phyloP scores from a whole-genome alignment of 2,329 filamentous ascomycete genomes.

The Hymenoscyphus albidus region DNA sequence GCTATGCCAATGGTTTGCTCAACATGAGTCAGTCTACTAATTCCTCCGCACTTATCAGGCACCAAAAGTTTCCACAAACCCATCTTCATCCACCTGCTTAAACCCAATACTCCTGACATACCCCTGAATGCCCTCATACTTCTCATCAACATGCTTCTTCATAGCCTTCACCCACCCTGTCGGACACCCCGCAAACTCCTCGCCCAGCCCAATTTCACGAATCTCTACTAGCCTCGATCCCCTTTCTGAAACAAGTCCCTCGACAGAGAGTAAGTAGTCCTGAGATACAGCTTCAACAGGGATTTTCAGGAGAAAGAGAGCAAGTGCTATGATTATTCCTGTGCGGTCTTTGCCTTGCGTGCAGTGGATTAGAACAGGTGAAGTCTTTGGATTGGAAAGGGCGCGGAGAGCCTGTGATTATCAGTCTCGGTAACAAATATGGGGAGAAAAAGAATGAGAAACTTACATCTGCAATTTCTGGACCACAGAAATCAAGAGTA shows the following conservation, averaged over 20 bases:
- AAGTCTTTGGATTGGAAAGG: slow-evolving; percentile 44
- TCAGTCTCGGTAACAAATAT: background rate
- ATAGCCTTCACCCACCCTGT: slow-evolving; percentile 60
- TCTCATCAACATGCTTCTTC: slow-evolving; percentile 51
- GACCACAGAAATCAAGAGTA: slow-evolving; percentile 63
- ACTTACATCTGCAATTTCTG: slow-evolving; percentile 51
- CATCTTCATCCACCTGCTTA: slow-evolving; percentile 31
- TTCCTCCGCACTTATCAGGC: background rate
- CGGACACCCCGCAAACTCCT: slow-evolving; percentile 68
- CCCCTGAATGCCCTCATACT: slow-evolving; percentile 60
- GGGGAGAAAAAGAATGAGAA: background rate
- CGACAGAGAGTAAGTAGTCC: slow-evolving; percentile 68
- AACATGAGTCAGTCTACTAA: too few species aligned
- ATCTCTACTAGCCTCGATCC: slow-evolving; percentile 66
- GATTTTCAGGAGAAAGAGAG: slow-evolving; percentile 60
- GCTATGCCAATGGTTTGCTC: too few species aligned
- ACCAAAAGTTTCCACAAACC: slow-evolving; percentile 13
- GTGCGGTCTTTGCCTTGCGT: slow-evolving; percentile 87
- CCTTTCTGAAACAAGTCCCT: slow-evolving; percentile 58
- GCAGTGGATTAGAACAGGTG: slow-evolving; percentile 73
- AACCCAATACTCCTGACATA: slow-evolving; percentile 67
- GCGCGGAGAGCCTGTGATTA: slow-evolving; percentile 44
- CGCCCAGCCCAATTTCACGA: slow-evolving; percentile 62
- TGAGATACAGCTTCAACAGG: slow-evolving; percentile 57
- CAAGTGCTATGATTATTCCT: slow-evolving; percentile 65